These are phyloP conservation scores for Neurospora crassa DNA, from an alignment of 2,329 filamentous ascomycete genomes.

Conservation along the genomic window DNA sequence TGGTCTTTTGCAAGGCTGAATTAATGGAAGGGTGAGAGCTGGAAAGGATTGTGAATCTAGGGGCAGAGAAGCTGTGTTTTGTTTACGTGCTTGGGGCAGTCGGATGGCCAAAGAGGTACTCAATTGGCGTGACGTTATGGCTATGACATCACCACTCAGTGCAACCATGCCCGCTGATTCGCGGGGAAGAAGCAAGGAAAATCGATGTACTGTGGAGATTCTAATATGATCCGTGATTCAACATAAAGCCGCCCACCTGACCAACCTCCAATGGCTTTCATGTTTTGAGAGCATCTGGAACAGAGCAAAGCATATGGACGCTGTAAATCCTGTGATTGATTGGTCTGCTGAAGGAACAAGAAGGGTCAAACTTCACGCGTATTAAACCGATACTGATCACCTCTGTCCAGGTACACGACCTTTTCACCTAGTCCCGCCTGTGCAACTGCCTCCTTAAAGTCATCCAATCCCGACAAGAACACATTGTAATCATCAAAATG, in stretches of 20 bases:
- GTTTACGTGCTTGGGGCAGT: not conserved
- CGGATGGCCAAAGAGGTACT: not conserved
- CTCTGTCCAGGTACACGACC: constrained; percentile 52
- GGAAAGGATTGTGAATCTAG: not conserved
- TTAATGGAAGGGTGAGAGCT: not conserved
- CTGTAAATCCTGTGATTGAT: too few relatives aligned
- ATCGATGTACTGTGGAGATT: not conserved
- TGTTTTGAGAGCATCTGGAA: not conserved
- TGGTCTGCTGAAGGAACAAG: too few relatives aligned
- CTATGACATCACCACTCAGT: not conserved
- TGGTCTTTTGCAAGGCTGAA: not conserved
- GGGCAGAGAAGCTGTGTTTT: not conserved
- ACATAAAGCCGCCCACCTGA: not conserved
- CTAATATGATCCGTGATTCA: too few relatives aligned
- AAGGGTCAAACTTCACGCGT: constrained; percentile 24
- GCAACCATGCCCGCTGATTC: not conserved
- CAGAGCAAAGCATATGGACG: too few relatives aligned
- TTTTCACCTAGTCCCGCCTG: constrained; percentile 39
- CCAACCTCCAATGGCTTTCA: not conserved
- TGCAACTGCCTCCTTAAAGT: constrained; percentile 49
- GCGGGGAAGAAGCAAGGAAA: not conserved
- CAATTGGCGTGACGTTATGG: not conserved
- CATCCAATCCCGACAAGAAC: constrained; percentile 46
- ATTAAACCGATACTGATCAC: constrained; percentile 46
- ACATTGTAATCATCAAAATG: constrained; percentile 58